phyloP scores from a whole-genome alignment of 495 filamentous ascomycete genomes.

The Hypoxylon subgilvum region DNA sequence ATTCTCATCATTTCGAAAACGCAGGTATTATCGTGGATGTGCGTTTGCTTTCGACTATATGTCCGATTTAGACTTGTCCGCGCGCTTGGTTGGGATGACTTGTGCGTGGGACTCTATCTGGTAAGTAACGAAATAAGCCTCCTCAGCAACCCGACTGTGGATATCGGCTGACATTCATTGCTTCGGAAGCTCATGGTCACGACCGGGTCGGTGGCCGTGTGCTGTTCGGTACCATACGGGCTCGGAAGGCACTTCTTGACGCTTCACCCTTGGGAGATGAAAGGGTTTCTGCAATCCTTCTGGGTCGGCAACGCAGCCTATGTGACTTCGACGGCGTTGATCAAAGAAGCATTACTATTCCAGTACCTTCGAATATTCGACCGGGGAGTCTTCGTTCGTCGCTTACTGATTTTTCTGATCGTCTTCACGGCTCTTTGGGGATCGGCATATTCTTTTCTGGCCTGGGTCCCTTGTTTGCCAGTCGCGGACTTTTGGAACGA shows the following conservation, averaged over 20 bases:
- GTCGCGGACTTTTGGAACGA: slow-evolving; percentile 38
- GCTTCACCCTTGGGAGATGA: slow-evolving; percentile 19
- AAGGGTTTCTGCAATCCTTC: slow-evolving; percentile 34
- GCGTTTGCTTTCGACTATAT: slow-evolving; percentile 39
- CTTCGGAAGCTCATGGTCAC: slow-evolving; percentile 26
- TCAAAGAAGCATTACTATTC: slow-evolving; percentile 46
- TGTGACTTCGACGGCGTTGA: slow-evolving; percentile 37
- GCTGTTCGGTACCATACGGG: slow-evolving; percentile 27
- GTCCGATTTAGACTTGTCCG: slow-evolving; percentile 33
- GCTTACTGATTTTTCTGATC: slow-evolving; percentile 24
- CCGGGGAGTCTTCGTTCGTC: slow-evolving; percentile 22
- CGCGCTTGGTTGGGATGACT: slow-evolving; percentile 44
- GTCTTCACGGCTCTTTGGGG: slow-evolving; percentile 41
- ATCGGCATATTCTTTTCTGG: slow-evolving; percentile 39
- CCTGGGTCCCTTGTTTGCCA: slow-evolving; percentile 44
- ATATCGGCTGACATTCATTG: slow-evolving; percentile 3
- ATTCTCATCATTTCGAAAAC: slow-evolving; percentile 4
- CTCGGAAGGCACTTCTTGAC: slow-evolving; percentile 37
- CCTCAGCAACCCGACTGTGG: not conserved
- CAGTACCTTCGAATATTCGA: slow-evolving; percentile 46
- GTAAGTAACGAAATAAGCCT: slow-evolving; percentile 18
- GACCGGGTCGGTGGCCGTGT: slow-evolving; percentile 33
- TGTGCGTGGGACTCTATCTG: slow-evolving; percentile 42
- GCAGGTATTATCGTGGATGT: slow-evolving; percentile 38
- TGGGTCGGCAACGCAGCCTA: slow-evolving; percentile 44